Evolutionary conservation across 306 rosid genomes (phyloP), one percentile per base, ranked within the genome.

Genomic region (Lotus japonicus): DNA sequence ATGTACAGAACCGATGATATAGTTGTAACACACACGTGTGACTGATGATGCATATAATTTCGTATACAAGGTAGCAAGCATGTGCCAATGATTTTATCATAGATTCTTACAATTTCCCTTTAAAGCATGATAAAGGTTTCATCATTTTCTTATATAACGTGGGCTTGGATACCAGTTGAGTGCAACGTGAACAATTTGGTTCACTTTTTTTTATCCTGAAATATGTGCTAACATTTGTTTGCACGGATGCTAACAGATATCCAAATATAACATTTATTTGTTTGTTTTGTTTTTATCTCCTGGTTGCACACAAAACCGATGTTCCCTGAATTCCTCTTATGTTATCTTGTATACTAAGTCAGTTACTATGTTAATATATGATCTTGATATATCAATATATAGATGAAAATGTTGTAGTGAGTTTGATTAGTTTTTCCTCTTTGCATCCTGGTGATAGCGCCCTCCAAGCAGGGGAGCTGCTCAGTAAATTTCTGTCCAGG

Each of bases 11-110:
- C 66, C 16, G 13, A 31, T 64, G 36, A 50, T 57, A 76, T 55
- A 13, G 35, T 38, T 38, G 9, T 59, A 56, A 21, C 76, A 23
- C 81, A 55, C 79, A 44, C 60, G 76, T 78, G 76, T 65, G 69
- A 39, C 36, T 48, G 0, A 43, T 48, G 39, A 26, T 61, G 78
- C 67, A 39, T 68, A 31, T 35, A 38, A 45, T 50, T 66, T 69
- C 42, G 60, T 65, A 62, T 19, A 55, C 76, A 51, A 28, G 74
- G 50, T 44, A 60, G 48, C 73, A 51, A 67, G 12, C 75, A 63
- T 10, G 68, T 62, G 68, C 43, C 6, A 51, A 1, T 70, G 59
- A 16, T 69, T 54, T 9, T 7, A 38, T 38, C 1, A 38, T 38
- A 38, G 70, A 19, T 53, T 43, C 53, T 44, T 36, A 15, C 38